Base-by-base conservation (phyloP, 495 filamentous ascomycete species). In the Penicillium chermesinum region DNA sequence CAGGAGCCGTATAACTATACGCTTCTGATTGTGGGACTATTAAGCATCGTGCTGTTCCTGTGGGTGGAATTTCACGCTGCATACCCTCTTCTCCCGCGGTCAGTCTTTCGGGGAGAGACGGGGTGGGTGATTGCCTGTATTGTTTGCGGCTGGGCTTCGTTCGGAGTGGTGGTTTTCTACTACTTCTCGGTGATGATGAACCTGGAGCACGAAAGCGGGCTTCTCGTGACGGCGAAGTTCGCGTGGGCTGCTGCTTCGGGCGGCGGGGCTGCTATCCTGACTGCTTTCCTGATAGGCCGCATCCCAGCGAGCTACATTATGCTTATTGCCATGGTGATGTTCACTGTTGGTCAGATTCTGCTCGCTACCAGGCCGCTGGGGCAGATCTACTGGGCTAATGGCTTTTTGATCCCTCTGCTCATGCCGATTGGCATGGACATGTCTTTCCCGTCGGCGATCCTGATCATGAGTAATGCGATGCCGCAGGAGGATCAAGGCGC, bases 91-190 rank as follows among this genome's bases (percentile, higher is more conserved):
- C 64, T 87, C 0, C 80, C 80, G 0, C 64, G 78, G 42, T 61
- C 67, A 8, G 67, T 69, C 2, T 65, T 86, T 32, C 69, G 62
- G 3, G 63, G 58, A 14, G 73, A 80, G 22, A 62, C 74, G 8
- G 71, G 63, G 17, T 80, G 77, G 53, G 74, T 81, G 17, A 67
- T 84, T n/a, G 77, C 60, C 13, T 76, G 76, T 41, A 64, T 82
- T 15, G 71, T 73, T 7, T 57, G 61, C 6, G 80, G 81, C 1
- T 86, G 81, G 82, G 70, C 68, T 41, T 73, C 66, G 34, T 84
- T 74, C 42, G 74, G 75, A 2, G 68, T 76, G 37, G 77, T 71
- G 63, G 49, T 74, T 10, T 77, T 65, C 54, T 81, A 80, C 53
- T 43, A 64, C 39, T 75, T 59, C 42, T 50, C 67, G 0, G 70